Percentiles rank a stretch among this genome's conserved stretches.
Conservation (phyloP, 1,284 basidiomycete genomes). For the Fomitopsis schrenkii region DNA sequence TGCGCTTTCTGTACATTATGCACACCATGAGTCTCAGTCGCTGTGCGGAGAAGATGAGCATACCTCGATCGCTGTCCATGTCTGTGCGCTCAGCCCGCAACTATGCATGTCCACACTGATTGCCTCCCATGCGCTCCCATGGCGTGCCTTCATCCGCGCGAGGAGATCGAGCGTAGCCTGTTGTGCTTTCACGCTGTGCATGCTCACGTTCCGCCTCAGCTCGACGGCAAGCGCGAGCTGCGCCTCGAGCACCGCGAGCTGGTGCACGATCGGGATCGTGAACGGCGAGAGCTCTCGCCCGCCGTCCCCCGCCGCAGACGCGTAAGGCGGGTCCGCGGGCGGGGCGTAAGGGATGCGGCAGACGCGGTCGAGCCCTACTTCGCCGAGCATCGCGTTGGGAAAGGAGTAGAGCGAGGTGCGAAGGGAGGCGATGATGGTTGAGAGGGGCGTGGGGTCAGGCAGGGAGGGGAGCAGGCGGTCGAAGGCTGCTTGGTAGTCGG, state of each 20-base stretch:
- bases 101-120: constrained; percentile 79
- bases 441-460: constrained; percentile 59
- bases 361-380: constrained; percentile 76
- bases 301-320: constrained; percentile 4
- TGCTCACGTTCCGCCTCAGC: constrained; percentile 63
- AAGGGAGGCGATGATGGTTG: constrained; percentile 48
- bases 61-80: constrained; percentile 66
- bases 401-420: constrained; percentile 51
- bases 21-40: background rate
- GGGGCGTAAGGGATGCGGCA: constrained; percentile 64
- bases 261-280: constrained; percentile 68
- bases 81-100: constrained; percentile 69
- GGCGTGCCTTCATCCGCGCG: constrained; percentile 43
- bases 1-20: constrained; percentile 48
- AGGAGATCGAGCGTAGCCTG: constrained; percentile 62
- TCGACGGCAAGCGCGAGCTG: constrained; percentile 77
- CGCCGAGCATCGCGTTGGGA: constrained; percentile 73
- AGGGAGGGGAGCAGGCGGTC: constrained; percentile 49
- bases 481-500: constrained; percentile 38
- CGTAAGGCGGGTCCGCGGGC: constrained; percentile 25
- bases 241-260: constrained; percentile 65
- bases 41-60: constrained; percentile 6
- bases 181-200: constrained; percentile 77
- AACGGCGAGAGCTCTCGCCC: constrained; percentile 61
- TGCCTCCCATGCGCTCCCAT: constrained; percentile 47